Base-by-base conservation (phyloP, 768 basidiomycete species). In the Auricularia cornea region DNA sequence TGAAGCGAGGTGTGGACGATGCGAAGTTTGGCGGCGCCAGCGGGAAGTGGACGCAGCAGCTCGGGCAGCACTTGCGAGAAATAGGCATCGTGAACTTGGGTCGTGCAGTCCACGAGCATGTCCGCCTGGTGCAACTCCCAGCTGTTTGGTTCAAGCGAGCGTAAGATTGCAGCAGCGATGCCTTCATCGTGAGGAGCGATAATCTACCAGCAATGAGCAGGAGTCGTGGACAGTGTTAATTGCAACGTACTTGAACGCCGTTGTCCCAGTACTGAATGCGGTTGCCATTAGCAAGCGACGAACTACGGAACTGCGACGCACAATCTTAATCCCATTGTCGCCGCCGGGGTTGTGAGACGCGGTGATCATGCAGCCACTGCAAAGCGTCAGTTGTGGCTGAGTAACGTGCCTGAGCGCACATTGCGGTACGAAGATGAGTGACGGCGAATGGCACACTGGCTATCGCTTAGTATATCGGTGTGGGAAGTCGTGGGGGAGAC, bases 1-100 rank as follows among this genome's bases (percentile, higher is more conserved):
- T 95, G 93, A 89, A 95, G 87, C 0, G 92, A 89, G 0, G 94
- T 95, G 70, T 92, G 92, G 23, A 92, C 88, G 67, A 94, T 4
- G 68, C 66, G 0, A 73, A 66, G 66, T 83, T 16, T 57, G 54
- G 10, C 11, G 54, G 12, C 54, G 10, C 28, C 28, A 29, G 11
- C 29, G 54, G 54, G 12, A 8, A n/a, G 51, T 1, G 20, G 51
- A 52, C 54, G 54, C 23, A 48, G 16, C 10, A 48, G 44, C 6
- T 48, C 12, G 26, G 54, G 54, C 6, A 57, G 26, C 11, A 57
- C 54, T 8, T 16, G 12, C 10, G 72, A 66, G 61, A 89, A 83
- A 69, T 94, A 94, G 4, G 74, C 75, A 33, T 79, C 72, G 44
- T 77, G 79, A 79, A 92, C 79, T 54, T 83, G 81, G 2, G 80